Base-by-base conservation (phyloP, 345 rosid species). In the Syzygium aromaticum region DNA sequence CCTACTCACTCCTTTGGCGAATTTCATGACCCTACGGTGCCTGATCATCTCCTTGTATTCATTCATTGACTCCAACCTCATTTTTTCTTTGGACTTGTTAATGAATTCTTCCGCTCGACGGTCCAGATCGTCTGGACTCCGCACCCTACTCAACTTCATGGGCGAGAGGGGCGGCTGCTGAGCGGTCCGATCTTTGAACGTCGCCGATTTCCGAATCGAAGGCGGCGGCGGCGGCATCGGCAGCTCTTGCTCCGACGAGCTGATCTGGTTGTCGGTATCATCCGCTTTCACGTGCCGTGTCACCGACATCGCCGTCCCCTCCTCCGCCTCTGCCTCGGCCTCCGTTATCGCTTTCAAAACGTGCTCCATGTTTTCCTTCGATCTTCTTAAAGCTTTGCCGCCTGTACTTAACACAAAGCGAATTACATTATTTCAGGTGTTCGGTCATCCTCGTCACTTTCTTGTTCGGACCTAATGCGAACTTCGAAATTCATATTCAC, bases 121-220 rank as follows among this genome's bases (percentile, higher is more conserved):
- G 88, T 96, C 94, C 93, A 96, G 86, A 92, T 96, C 98, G 64
- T 96, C 98, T 86, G 91, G 94, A 89, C 94, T 86, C 92, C 89
- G 87, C 22, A 94, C 98, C 87, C 91, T 94, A 84, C 90, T 93
- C 87, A 92, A 43, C 46, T 43, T 43, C 5, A 6, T 43, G 46
- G 46, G 46, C 46, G 46, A 43, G 46, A 43, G 46, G 46, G 46
- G 7, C 3, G 46, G 46, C 7, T 43, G 86, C 90, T 85, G 87
- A 77, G 91, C 92, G 8, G 94, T 92, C 86, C 94, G 91, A 90
- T 93, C 95, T 84, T 90, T 90, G 84, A 94, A 94, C 86, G 96
- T 94, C 91, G 92, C 92, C 43, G 95, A 92, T 83, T 94, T 92
- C 90, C 90, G 91, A 84, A 86, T 86, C 46, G 15, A 88, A 67